Conservation (phyloP, 1,284 basidiomycete species). For the Heterobasidion irregulare region DNA sequence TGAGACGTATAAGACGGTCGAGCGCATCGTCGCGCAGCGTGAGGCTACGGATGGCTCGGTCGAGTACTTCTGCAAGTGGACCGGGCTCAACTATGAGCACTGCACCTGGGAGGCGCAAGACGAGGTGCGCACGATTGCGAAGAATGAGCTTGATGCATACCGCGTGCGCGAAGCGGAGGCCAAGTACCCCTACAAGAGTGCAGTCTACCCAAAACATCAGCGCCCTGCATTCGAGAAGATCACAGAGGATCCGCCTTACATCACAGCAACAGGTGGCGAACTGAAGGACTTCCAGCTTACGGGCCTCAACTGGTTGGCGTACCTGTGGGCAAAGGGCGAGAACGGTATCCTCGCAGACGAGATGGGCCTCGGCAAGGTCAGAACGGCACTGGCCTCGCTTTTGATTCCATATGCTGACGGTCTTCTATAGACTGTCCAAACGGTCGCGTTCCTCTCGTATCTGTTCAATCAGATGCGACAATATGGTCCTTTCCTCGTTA, state of each 20-base stretch:
- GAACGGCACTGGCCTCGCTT: constrained; percentile 2
- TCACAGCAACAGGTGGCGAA: constrained; percentile 68
- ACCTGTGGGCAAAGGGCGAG: constrained; percentile 90
- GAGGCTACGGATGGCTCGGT: constrained; percentile 61
- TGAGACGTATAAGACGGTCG: constrained; percentile 88
- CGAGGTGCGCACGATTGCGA: constrained; percentile 71
- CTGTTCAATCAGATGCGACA: constrained; percentile 92
- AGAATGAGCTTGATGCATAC: constrained; percentile 76
- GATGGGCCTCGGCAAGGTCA: constrained; percentile 97
- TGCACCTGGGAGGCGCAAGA: constrained; percentile 92
- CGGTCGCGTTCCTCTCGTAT: constrained; percentile 92
- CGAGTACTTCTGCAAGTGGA: constrained; percentile 99
- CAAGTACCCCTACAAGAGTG: constrained; percentile 85
- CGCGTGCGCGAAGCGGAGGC: constrained; percentile 71
- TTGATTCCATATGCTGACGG: constrained; percentile 10
- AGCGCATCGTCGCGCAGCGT: constrained; percentile 85
- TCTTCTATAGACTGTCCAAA: constrained; percentile 77
- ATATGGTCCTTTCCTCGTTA: constrained; percentile 96
- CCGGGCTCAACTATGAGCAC: constrained; percentile 87
- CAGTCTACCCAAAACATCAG: constrained; percentile 56
- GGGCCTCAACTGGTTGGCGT: constrained; percentile 97
- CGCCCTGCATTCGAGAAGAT: constrained; percentile 86
- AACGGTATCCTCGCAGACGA: constrained; percentile 97
- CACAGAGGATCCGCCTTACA: constrained; percentile 85
- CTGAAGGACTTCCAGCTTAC: constrained; percentile 99